These are phyloP conservation scores for Mycena floridula DNA, from an alignment of 768 basidiomycete genomes.

Conservation along the genomic window DNA sequence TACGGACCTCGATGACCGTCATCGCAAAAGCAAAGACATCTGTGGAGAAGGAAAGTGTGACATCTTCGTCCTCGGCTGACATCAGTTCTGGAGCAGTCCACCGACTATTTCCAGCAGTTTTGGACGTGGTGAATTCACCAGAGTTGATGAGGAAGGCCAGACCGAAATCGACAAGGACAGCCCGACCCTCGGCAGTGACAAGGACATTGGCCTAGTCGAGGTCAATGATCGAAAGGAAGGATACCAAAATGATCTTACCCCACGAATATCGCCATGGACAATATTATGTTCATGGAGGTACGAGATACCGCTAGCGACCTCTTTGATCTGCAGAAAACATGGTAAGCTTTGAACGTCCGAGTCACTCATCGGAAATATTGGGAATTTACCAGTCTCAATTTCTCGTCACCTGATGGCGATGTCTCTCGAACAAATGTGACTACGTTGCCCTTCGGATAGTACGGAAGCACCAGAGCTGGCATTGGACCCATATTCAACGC, in stretches of 20 bases:
- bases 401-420: not conserved
- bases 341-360: not conserved
- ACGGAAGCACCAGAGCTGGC: not conserved
- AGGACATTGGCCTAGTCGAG: not conserved
- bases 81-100: not conserved
- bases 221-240: not conserved
- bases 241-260: not conserved
- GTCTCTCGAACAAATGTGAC: not conserved
- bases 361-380: not conserved
- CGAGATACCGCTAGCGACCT: not conserved
- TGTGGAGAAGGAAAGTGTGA: not conserved
- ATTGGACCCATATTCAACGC: no score
- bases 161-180: not conserved
- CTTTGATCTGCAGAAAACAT: not conserved
- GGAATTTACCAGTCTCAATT: not conserved
- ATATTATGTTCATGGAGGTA: not conserved
- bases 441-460: not conserved
- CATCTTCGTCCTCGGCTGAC: not conserved
- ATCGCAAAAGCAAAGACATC: not conserved
- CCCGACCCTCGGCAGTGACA: not conserved
- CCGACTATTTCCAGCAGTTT: not conserved
- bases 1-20: not conserved
- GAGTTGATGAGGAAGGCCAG: not conserved
- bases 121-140: not conserved
- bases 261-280: not conserved